A percentile compares a stretch with the other conserved stretches of the same genome.
These are phyloP conservation scores for Diatrype stigma DNA, from an alignment of 2,329 filamentous ascomycete species.

Conservation along the genomic window DNA sequence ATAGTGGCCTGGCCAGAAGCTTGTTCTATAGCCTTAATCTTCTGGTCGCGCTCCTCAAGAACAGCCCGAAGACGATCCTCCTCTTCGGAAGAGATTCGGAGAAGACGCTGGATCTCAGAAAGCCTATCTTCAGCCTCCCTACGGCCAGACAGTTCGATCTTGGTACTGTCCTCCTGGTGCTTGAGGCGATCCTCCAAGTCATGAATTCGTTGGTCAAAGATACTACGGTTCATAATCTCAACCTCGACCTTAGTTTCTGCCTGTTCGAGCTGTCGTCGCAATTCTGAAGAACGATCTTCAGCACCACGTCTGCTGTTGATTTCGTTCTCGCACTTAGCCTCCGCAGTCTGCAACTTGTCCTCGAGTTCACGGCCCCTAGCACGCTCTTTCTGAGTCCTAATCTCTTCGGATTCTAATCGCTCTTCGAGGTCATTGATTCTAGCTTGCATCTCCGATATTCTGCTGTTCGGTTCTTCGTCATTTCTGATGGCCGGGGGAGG, in stretches of 20 bases:
- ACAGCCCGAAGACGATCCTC: constrained; percentile 63
- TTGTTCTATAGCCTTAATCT: constrained; percentile 58
- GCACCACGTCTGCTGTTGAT: constrained; percentile 44
- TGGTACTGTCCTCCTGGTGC: constrained; percentile 57
- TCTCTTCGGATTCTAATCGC: constrained; percentile 22
- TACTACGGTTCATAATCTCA: constrained; percentile 57
- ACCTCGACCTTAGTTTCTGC: constrained; percentile 57
- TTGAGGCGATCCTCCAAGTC: constrained; percentile 68
- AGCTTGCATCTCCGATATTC: constrained; percentile 54
- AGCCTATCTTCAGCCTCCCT: constrained; percentile 68
- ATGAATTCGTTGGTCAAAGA: constrained; percentile 56
- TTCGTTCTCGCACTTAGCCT: constrained; percentile 46
- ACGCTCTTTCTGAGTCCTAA: constrained; percentile 19
- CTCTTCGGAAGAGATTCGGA: constrained; percentile 68
- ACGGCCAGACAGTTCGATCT: constrained; percentile 59
- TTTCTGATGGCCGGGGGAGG: constrained; percentile 41
- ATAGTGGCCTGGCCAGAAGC: constrained; percentile 50
- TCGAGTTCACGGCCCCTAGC: constrained; percentile 56
- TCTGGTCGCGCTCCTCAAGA: constrained; percentile 65
- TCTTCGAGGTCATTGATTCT: constrained; percentile 42
- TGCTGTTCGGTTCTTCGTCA: constrained; percentile 48
- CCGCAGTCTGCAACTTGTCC: constrained; percentile 46
- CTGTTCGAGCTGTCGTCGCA: constrained; percentile 50
- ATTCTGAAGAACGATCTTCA: constrained; percentile 50
- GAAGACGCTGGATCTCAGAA: constrained; percentile 65